phyloP scores from a whole-genome alignment of 805 yeast species.

The Candida takata region DNA sequence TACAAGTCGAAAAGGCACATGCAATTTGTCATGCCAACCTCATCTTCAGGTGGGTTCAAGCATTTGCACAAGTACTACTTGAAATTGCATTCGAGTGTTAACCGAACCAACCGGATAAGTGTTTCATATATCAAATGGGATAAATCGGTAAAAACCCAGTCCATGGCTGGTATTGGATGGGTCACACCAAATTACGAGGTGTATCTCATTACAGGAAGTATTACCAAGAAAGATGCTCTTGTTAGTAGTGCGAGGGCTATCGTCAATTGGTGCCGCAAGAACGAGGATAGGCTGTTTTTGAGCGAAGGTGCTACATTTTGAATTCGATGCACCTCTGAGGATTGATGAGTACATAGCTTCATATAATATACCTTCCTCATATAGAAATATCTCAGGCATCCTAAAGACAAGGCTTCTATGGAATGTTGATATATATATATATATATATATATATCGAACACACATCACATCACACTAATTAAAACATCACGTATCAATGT shows the following conservation, averaged over 20 bases:
- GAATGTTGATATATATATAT: too few relatives aligned
- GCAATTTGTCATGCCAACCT: slow-evolving; percentile 50
- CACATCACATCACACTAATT: too few relatives aligned
- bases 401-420: too few relatives aligned
- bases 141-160: slow-evolving; percentile 1
- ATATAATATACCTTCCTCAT: too few relatives aligned
- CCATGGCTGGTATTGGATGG: slow-evolving; percentile 43
- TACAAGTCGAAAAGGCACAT: slow-evolving; percentile 65
- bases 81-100: slow-evolving; percentile 20
- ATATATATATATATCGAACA: too few relatives aligned
- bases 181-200: slow-evolving; percentile 54
- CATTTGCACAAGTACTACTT: slow-evolving; percentile 20
- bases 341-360: too few relatives aligned
- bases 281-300: slow-evolving; percentile 65
- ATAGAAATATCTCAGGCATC: too few relatives aligned
- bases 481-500: too few relatives aligned
- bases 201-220: slow-evolving; percentile 53
- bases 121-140: slow-evolving; percentile 41
- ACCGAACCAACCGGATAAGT: slow-evolving; percentile 31
- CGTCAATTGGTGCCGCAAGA: slow-evolving; percentile 68
- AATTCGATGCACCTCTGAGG: too few relatives aligned
- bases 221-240: slow-evolving; percentile 47
- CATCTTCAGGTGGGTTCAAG: slow-evolving; percentile 12
- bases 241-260: slow-evolving; percentile 56
- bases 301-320: slow-evolving; percentile 65